A percentile compares a stretch with the other conserved stretches of the same genome.
These are phyloP conservation scores for Chlorociboria aeruginascens DNA, from an alignment of 495 filamentous ascomycete species.

Conservation along the genomic window DNA sequence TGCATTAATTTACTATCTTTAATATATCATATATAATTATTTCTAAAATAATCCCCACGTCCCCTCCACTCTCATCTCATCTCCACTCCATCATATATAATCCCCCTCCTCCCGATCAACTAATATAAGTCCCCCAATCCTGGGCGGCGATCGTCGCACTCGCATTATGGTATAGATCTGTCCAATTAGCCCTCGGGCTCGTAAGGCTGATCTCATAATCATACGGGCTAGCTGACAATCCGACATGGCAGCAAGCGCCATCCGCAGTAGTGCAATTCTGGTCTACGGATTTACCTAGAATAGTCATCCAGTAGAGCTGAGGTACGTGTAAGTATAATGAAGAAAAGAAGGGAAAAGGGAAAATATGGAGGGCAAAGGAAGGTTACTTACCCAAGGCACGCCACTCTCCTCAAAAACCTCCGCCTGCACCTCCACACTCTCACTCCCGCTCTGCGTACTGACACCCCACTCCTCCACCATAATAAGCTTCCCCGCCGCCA, in stretches of 20 bases:
- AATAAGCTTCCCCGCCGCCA: not conserved
- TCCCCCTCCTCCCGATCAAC: too few relatives aligned
- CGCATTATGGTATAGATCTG: too few relatives aligned
- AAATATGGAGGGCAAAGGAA: not conserved
- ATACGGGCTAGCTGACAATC: not conserved
- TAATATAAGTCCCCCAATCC: too few relatives aligned
- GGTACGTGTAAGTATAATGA: not conserved
- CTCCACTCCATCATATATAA: too few relatives aligned
- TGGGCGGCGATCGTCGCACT: too few relatives aligned
- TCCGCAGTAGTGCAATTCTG: not conserved
- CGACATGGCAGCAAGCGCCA: not conserved
- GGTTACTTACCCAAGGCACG: not conserved
- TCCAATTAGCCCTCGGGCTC: not conserved
- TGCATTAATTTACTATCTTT: too few relatives aligned
- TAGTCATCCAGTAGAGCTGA: not conserved
- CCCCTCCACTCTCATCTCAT: too few relatives aligned
- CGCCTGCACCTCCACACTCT: not conserved
- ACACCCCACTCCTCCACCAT: slow-evolving; percentile 10
- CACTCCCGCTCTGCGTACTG: not conserved
- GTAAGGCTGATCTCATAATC: not conserved
- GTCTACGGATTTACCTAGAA: slow-evolving; percentile 1
- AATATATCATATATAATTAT: too few relatives aligned
- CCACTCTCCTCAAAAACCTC: slow-evolving; percentile 2
- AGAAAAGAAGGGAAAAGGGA: not conserved
- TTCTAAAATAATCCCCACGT: too few relatives aligned